Percentiles rank a stretch among this genome's conserved stretches.
phyloP scores from a whole-genome alignment of 345 rosid species.

The Luvunga scandens region DNA sequence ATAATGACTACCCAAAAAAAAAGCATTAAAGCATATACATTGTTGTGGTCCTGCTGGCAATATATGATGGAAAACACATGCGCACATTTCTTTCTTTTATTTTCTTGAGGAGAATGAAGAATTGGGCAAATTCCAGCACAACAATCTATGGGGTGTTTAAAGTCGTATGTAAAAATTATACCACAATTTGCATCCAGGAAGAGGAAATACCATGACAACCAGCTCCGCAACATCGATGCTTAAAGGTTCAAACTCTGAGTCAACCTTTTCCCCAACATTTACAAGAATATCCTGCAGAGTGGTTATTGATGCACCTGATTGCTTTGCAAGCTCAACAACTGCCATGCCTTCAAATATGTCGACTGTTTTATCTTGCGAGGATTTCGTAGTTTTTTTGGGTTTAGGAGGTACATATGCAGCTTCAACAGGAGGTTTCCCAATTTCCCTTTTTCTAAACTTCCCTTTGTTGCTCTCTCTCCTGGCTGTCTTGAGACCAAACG shows the following conservation, averaged over 20 bases:
- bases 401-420: slow-evolving; percentile 74
- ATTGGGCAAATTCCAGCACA: background rate
- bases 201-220: slow-evolving; percentile 66
- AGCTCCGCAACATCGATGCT: slow-evolving; percentile 89
- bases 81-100: background rate
- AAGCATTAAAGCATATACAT: background rate
- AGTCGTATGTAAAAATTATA: background rate
- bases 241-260: slow-evolving; percentile 76
- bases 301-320: slow-evolving; percentile 54
- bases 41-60: background rate
- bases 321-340: slow-evolving; percentile 72
- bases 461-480: slow-evolving; percentile 48
- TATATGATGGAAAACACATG: background rate
- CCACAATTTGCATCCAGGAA: background rate
- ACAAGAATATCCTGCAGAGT: slow-evolving; percentile 66
- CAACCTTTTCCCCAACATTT: slow-evolving; percentile 78
- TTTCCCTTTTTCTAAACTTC: slow-evolving; percentile 58
- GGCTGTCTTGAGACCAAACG: slow-evolving; percentile 45
- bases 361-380: slow-evolving; percentile 51
- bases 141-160: background rate
- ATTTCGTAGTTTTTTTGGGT: slow-evolving; percentile 43
- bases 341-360: slow-evolving; percentile 95
- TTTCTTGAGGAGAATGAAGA: background rate
- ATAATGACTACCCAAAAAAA: background rate
- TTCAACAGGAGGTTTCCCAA: slow-evolving; percentile 60